Conservation (phyloP, 345 rosid genomes). For the Carallia pectinifolia region DNA sequence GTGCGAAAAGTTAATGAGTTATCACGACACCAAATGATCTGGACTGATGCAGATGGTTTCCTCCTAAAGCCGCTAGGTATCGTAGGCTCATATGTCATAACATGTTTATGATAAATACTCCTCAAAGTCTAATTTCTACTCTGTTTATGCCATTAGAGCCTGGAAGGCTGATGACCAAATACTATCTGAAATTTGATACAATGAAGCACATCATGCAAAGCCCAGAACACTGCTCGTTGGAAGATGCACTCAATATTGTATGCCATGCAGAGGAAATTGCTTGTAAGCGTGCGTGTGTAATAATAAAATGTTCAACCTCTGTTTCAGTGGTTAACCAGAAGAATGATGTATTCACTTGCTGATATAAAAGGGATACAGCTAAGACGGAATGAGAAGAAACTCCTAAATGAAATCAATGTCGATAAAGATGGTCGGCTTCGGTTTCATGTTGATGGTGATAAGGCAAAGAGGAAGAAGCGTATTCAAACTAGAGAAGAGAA, state of each 20-base stretch:
- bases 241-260: constrained; percentile 67
- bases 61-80: constrained; percentile 87
- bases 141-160: constrained; percentile 53
- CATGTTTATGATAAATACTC: constrained; percentile 13
- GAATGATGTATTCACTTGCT: constrained; percentile 15
- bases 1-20: constrained; percentile 76
- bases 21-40: constrained; percentile 80
- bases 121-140: constrained; percentile 9
- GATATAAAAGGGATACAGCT: constrained; percentile 89
- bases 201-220: constrained; percentile 88
- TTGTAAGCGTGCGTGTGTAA: constrained; percentile 49
- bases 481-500: constrained; percentile 94
- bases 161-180: constrained; percentile 95
- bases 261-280: constrained; percentile 91
- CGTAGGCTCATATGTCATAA: constrained; percentile 10
- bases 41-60: constrained; percentile 87
- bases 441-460: constrained; percentile 78
- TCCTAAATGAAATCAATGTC: constrained; percentile 78
- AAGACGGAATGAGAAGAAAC: constrained; percentile 93
- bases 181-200: constrained; percentile 80
- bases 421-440: constrained; percentile 81
- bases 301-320: constrained; percentile 1
- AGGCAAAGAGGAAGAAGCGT: constrained; percentile 84
- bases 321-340: constrained; percentile 2
- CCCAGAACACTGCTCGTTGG: constrained; percentile 65